phyloP scores from a whole-genome alignment of 108 stramenopile genomes.

The Stephanodiscus triporus region DNA sequence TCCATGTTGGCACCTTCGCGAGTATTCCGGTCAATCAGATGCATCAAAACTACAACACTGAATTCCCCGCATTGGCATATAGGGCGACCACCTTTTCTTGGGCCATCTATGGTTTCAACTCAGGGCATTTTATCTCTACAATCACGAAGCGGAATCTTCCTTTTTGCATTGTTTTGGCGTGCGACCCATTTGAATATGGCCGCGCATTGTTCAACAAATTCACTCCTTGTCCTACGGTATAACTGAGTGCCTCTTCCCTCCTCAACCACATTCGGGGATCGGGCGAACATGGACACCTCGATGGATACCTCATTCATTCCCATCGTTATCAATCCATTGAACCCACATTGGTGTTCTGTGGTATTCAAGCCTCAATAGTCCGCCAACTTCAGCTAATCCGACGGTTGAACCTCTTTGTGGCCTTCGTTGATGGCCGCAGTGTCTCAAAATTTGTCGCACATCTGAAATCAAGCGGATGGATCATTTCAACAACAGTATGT shows the following conservation, averaged over 20 bases:
- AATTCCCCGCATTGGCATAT: neutral
- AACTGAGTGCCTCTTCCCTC: neutral
- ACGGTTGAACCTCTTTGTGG: neutral
- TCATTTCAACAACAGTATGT: neutral
- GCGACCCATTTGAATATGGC: neutral
- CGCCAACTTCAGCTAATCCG: neutral
- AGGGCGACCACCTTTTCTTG: no score
- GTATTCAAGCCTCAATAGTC: neutral
- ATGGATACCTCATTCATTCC: constrained; percentile 23
- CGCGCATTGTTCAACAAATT: constrained; percentile 2
- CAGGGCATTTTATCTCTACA: constrained; percentile 5
- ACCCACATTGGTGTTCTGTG: neutral
- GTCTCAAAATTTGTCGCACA: neutral
- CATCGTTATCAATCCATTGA: neutral
- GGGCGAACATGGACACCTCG: neutral
- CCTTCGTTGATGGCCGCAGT: neutral
- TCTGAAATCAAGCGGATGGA: constrained; percentile 2
- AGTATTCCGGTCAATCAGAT: no score
- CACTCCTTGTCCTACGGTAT: neutral
- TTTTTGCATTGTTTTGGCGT: neutral
- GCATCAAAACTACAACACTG: neutral
- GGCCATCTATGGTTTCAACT: constrained; percentile 17
- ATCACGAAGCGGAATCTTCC: neutral
- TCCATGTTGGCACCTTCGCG: neutral
- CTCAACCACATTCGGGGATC: constrained; percentile 1